Evolutionary conservation across 257 asterid genomes (phyloP), one percentile per base, ranked within the genome.

Genomic region (Osmanthus fragrans): DNA sequence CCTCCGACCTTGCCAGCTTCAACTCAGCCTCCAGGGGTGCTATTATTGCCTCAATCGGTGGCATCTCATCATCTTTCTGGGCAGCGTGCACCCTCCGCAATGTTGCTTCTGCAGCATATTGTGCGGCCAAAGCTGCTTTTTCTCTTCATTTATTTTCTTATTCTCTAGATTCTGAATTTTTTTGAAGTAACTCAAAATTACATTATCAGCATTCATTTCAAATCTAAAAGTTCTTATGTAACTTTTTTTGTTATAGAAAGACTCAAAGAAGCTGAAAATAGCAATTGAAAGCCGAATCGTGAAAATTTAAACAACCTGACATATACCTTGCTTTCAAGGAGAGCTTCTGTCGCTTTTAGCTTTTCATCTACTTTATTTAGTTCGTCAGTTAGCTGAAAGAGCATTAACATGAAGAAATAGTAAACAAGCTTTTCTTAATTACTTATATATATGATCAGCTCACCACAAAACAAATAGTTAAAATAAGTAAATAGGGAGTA

Each of bases 101-200:
- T 11, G 97, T 94, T 73, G 98, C 97, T 88, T 94, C 98, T 51
- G 95, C 97, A 89, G 97, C 97, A 86, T 87, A 92, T 84, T 94
- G 98, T 73, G 93, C 96, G 42, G 98, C 93, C 80, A 91, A 72
- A 65, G 96, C 91, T 66, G 91, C 86, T 83, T 88, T 94, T 88
- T 94, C 88, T 94, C 98, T 83, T 94, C 98, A 85, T 89, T 91
- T 79, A 87, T 78, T 86, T 87, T 94, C 89, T 90, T 94, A 39
- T 90, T 83, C 82, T 94, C 97, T 73, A 94, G 91, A 84, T 91
- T 92, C 98, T 94, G 90, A 82, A 83, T 42, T 77, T 66, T 74
- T 66, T 74, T 23, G 0, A 56, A 80, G 80, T n/a, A 51, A 85
- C 73, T 77, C 68, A 75, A 66, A 34, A 34, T 74, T 71, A 81